Base-by-base conservation (phyloP, 1,284 basidiomycete species). In the Gomphus sp. region DNA sequence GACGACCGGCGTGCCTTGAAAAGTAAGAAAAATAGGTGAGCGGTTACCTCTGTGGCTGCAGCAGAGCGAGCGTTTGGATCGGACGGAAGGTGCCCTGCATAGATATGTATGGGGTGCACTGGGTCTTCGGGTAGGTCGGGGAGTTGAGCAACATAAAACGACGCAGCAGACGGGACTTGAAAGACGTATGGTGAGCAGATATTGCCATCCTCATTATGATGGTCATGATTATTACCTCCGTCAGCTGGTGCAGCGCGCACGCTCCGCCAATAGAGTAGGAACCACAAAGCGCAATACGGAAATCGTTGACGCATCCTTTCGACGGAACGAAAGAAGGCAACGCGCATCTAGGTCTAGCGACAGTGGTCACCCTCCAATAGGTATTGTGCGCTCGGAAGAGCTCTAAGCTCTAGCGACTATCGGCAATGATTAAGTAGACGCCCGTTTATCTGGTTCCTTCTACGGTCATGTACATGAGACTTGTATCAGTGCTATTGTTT, bases 1-100 rank as follows among this genome's bases (percentile, higher is more conserved):
- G 94, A 93, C 9, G 79, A 80, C 62, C 93, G 81, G 52, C 94
- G 80, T 34, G 94, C 93, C 71, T 94, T 91, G 39, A 93, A 79
- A 73, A 98, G 80, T 61, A 97, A 84, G 70, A 99, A 99, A 76
- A 88, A 95, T 16, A 94, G 71, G 69, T 95, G 91, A 0, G 91
- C 79, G 36, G 85, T 84, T 52, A 89, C 76, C 61, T 84, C 80
- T 28, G 76, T 82, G 14, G 72, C 66, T 5, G 77, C 71, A 36
- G 77, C 73, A 25, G 70, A 70, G 9, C 76, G 62, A 10, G 74
- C 78, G 65, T 84, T 77, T 8, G 91, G 89, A 72, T 94, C 91
- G 1, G 91, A 87, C 16, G 87, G 76, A 31, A 95, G 73, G 67
- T 90, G 85, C 0, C 92, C 92, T 6, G 91, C 86, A 64, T 86